Conservation (phyloP, 768 basidiomycete species). For the Termitomyces sp. region DNA sequence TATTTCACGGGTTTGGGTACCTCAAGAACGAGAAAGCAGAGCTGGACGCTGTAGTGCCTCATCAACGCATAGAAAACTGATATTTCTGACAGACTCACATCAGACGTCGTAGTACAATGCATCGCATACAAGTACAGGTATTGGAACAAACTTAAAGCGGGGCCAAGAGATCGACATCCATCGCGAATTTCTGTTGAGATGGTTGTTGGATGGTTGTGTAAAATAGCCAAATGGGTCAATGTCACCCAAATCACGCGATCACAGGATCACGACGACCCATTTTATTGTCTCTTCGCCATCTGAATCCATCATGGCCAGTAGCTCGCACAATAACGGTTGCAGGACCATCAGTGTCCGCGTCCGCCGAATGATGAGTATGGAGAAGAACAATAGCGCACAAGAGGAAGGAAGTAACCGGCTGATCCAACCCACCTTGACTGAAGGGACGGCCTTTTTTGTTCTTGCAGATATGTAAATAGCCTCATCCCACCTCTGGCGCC, state of each 20-base stretch:
- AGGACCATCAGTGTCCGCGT: not conserved
- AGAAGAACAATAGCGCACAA: constrained; percentile 7
- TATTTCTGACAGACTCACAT: no score
- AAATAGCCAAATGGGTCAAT: not conserved
- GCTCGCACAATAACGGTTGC: not conserved
- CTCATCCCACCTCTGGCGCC: not conserved
- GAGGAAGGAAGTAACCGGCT: not conserved
- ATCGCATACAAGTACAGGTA: not conserved
- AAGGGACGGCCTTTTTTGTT: constrained; percentile 4
- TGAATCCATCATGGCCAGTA: not conserved
- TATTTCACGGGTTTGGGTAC: no score
- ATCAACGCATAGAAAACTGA: no score
- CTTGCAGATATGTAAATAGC: constrained; percentile 3
- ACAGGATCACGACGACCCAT: not conserved
- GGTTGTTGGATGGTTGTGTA: not conserved
- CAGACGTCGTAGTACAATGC: not conserved
- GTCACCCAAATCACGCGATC: not conserved
- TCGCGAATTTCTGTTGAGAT: no score
- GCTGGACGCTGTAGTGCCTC: no score
- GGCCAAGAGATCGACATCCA: no score
- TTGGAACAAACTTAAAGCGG: no score
- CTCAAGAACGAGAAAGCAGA: no score
- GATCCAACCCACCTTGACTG: constrained; percentile 1
- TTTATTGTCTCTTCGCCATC: not conserved
- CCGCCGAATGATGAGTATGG: not conserved